Base-by-base conservation (phyloP, 768 basidiomycete species). In the Hygrophoropsis aurantiaca region DNA sequence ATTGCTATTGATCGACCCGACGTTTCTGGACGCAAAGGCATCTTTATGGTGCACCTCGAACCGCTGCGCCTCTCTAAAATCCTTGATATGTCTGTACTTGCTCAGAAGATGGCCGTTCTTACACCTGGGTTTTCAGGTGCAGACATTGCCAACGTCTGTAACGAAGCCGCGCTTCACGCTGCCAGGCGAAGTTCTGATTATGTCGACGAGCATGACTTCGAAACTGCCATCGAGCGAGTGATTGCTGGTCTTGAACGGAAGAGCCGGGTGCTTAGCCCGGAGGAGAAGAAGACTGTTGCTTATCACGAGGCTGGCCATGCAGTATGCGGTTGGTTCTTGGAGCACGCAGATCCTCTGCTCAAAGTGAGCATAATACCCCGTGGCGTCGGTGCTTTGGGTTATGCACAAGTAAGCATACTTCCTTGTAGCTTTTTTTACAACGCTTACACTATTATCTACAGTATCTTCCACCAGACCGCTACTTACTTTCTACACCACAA, bases 301-400 rank as follows among this genome's bases (percentile, higher is more conserved):
- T 97, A 98, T 65, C 97, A 99, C 61, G 97, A 99, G 74, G 97
- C 97, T 19, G 97, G 97, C 4, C 97, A 99, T 67, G 97, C 97
- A 18, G 86, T 98, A 37, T 94, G 91, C 60, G 97, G 97, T 3
- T 99, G 97, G 97, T 97, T 90, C 78, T 73, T 99, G 56, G 93
- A 98, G 69, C 91, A 94, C 54, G 97, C 97, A 36, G 94, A 98
- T 62, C 95, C 95, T 30, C 70, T 98, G 40, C 80, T 97, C 53
- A 97, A 99, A 70, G 97, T 99, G 49, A 94, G 90, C 68, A 99
- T 99, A 66, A 97, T 99, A 52, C 97, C 97, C 34, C 82, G 94
- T 56, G 97, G 97, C 43, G 85, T 90, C 41, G 97, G 94, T 27
- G 93, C 94, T 19, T 75, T 99, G 33, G 95, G 95, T 39, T 99